A percentile compares a stretch with the other conserved stretches of the same genome.
Evolutionary conservation across 768 basidiomycete species (phyloP).

Genomic region (Mycena maculata): DNA sequence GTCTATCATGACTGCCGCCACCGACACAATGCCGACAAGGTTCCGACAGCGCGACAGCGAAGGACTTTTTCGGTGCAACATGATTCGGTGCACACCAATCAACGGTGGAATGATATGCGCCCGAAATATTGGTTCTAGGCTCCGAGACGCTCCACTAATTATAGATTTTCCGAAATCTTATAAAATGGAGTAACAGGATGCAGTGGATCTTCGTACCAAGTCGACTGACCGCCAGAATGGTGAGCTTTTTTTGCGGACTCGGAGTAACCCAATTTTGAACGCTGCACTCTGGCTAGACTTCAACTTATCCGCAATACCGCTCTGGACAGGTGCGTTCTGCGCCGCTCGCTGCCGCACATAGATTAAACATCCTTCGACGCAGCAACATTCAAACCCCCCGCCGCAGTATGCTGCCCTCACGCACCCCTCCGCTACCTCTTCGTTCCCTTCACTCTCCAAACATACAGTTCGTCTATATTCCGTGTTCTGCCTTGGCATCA

Average conservation of each 20-base stretch:
- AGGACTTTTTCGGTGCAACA: neutral
- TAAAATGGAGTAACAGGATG: constrained; percentile 12
- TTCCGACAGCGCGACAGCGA: neutral
- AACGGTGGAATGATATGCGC: neutral
- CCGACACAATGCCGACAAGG: constrained; percentile 31
- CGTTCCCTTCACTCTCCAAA: neutral
- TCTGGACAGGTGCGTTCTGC: neutral
- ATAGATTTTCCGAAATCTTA: neutral
- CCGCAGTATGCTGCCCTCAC: constrained; percentile 11
- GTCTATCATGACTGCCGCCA: neutral
- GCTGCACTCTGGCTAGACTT: neutral
- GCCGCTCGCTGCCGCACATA: too few species aligned
- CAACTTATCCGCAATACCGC: neutral
- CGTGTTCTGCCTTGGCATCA: neutral
- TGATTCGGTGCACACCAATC: neutral
- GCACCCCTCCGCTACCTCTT: neutral
- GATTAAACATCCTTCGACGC: neutral
- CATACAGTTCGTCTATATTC: neutral
- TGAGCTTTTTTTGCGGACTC: neutral
- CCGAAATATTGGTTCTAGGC: neutral
- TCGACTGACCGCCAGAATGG: neutral
- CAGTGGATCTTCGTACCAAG: neutral
- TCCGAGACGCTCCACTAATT: constrained; percentile 3
- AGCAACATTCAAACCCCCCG: neutral
- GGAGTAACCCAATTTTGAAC: neutral